phyloP scores from a whole-genome alignment of 208 protist genomes.

The Naegleria lovaniensis region DNA sequence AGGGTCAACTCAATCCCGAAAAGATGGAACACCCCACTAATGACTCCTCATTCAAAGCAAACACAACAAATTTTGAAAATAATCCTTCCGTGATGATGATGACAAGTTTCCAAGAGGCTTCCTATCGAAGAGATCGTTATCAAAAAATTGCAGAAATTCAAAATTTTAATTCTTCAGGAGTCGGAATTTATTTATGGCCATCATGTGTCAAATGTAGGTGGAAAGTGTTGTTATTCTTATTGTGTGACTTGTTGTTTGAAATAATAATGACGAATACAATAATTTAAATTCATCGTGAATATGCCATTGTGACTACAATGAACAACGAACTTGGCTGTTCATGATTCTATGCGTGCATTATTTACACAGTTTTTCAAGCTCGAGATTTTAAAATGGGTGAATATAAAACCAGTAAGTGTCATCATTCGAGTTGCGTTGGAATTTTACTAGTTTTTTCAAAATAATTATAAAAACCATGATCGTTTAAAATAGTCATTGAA shows the following conservation, averaged over 20 bases:
- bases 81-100: not conserved
- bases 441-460: no score
- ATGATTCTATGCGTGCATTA: no score
- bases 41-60: not conserved
- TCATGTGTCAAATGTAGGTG: not conserved
- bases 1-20: not conserved
- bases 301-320: no score
- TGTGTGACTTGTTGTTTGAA: no score
- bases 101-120: not conserved
- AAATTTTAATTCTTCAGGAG: no score
- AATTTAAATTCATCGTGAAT: no score
- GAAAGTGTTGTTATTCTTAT: no score
- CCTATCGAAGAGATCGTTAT: not conserved
- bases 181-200: not conserved
- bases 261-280: no score
- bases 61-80: not conserved
- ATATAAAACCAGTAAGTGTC: not conserved
- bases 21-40: not conserved
- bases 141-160: not conserved
- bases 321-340: no score
- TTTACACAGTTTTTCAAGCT: not conserved
- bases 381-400: not conserved
- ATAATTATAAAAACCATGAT: not conserved
- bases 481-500: not conserved
- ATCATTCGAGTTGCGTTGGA: no score